A percentile compares a stretch with the other conserved stretches of the same genome.
Conservation (phyloP, 441 rosid genomes). For the Syzygium malaccense region DNA sequence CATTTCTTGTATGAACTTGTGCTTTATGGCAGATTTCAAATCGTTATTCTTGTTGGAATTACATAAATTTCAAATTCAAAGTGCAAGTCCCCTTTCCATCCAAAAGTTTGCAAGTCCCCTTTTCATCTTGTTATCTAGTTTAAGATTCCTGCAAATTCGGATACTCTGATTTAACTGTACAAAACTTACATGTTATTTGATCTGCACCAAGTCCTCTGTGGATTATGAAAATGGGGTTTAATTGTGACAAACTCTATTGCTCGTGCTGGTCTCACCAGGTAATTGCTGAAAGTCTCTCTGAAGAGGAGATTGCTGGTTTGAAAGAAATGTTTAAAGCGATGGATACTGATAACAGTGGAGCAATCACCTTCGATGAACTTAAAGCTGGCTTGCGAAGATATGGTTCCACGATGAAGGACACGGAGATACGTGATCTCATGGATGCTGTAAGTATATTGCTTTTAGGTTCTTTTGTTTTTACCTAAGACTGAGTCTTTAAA, state of each 20-base stretch:
- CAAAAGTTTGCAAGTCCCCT: neutral
- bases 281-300: slow-evolving; percentile 98
- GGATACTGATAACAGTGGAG: slow-evolving; percentile 98
- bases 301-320: slow-evolving; percentile 99
- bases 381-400: slow-evolving; percentile 97
- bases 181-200: neutral
- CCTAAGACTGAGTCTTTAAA: neutral
- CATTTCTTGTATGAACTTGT: neutral
- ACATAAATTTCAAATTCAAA: neutral
- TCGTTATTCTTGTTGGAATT: neutral
- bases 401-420: slow-evolving; percentile 96
- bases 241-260: neutral
- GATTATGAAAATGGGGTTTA: neutral
- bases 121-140: neutral
- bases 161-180: neutral
- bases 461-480: neutral
- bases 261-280: slow-evolving; percentile 40
- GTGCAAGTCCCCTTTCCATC: neutral
- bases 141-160: neutral
- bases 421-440: slow-evolving; percentile 96
- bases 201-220: neutral
- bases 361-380: slow-evolving; percentile 97
- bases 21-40: neutral
- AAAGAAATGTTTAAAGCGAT: slow-evolving; percentile 87
- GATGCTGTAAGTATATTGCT: slow-evolving; percentile 58